These are phyloP conservation scores for Cystofilobasidium capitatum DNA, from an alignment of 768 basidiomycete genomes.

Conservation along the genomic window DNA sequence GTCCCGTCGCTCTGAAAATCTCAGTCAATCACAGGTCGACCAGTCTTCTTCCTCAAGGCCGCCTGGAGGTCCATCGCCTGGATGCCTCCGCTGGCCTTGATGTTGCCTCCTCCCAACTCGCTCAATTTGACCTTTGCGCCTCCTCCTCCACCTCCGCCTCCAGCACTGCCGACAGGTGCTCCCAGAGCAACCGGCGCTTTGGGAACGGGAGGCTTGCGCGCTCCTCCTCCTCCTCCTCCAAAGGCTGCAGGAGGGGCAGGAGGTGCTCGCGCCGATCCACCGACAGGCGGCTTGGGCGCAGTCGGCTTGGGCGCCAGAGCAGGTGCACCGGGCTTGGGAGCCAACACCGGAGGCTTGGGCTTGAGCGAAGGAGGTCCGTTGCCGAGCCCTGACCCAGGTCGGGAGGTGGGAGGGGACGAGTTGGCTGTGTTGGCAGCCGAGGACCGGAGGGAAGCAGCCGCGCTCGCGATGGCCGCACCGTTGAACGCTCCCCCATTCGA, in stretches of 20 bases:
- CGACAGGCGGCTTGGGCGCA: slow-evolving; percentile 46
- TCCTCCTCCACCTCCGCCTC: not conserved
- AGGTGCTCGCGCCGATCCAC: slow-evolving; percentile 31
- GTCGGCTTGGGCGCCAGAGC: slow-evolving; percentile 41
- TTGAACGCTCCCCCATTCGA: slow-evolving; percentile 33
- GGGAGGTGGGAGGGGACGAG: slow-evolving; percentile 42
- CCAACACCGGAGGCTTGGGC: slow-evolving; percentile 51
- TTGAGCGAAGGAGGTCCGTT: slow-evolving; percentile 44
- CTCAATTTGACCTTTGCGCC: slow-evolving; percentile 3
- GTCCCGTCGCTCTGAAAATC: not conserved
- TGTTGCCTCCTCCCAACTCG: slow-evolving; percentile 16
- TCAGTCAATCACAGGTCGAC: slow-evolving; percentile 16
- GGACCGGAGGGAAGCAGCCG: slow-evolving; percentile 69
- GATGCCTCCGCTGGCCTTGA: slow-evolving; percentile 34
- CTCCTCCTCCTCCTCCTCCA: slow-evolving; percentile 34
- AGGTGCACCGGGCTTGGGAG: slow-evolving; percentile 46
- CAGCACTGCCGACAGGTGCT: slow-evolving; percentile 24
- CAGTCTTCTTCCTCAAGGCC: slow-evolving; percentile 45
- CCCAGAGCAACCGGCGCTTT: slow-evolving; percentile 22
- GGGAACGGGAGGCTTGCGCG: slow-evolving; percentile 57
- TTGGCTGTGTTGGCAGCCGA: slow-evolving; percentile 51
- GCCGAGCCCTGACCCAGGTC: slow-evolving; percentile 32
- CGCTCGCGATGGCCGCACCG: slow-evolving; percentile 50
- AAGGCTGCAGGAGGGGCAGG: slow-evolving; percentile 41
- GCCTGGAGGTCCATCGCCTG: slow-evolving; percentile 75